Percentiles rank a stretch among this genome's conserved stretches.
Evolutionary conservation across 257 asterid species (phyloP).

Genomic region (Craterostigma plantagineum): DNA sequence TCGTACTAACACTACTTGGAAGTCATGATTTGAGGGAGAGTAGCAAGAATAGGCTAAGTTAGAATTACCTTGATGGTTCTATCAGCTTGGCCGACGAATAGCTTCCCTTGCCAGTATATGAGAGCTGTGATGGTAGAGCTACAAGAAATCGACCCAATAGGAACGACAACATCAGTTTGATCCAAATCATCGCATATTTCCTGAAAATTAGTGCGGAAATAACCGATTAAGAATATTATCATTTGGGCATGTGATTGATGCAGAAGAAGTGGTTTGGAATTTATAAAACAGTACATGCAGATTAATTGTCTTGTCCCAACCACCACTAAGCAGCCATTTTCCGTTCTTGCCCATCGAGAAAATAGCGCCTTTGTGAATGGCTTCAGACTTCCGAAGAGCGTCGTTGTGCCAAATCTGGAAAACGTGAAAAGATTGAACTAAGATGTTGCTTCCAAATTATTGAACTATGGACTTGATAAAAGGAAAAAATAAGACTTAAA

Average conservation of each 20-base stretch:
- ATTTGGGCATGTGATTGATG: too few species aligned
- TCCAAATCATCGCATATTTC: constrained; percentile 32
- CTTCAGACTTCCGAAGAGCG: constrained; percentile 30
- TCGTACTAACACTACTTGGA: too few species aligned
- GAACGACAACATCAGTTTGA: constrained; percentile 17
- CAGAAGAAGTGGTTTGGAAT: not conserved
- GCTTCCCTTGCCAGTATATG: constrained; percentile 48
- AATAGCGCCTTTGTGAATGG: constrained; percentile 43
- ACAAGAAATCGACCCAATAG: constrained; percentile 36
- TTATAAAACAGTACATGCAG: constrained; percentile 32
- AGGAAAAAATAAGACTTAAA: not conserved
- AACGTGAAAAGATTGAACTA: not conserved
- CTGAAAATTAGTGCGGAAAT: constrained; percentile 12
- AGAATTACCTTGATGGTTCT: constrained; percentile 40
- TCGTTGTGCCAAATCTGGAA: constrained; percentile 55
- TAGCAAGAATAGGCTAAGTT: too few species aligned
- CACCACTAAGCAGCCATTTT: constrained; percentile 64
- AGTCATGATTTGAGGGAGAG: too few species aligned
- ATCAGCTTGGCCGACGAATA: constrained; percentile 62
- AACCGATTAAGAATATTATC: not conserved
- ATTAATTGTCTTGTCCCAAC: constrained; percentile 57
- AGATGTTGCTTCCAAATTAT: not conserved
- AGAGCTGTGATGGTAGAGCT: constrained; percentile 44
- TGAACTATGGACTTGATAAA: too few species aligned
- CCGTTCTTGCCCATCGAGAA: constrained; percentile 51